Base-by-base conservation (phyloP, 352 stramenopile genomes). In the Paralagenidium karlingii region DNA sequence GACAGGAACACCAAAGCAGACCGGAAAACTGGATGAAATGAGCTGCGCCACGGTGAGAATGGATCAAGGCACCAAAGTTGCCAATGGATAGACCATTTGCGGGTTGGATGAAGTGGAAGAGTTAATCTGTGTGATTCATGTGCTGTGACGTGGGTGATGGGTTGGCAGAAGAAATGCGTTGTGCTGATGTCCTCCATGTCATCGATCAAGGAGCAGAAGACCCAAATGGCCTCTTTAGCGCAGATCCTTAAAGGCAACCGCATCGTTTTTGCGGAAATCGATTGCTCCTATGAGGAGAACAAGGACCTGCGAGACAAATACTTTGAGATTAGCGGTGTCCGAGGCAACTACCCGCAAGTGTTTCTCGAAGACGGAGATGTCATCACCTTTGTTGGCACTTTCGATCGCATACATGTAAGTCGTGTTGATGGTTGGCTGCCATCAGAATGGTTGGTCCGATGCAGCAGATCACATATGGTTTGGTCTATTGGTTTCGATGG, bases 271-370 rank as follows among this genome's bases (percentile, higher is more conserved):
- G 73, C 53, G 37, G 70, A 87, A 44, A 48, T 91, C 43, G 78
- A 91, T 58, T 87, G 78, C 55, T 79, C 68, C 26, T 51, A 71
- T 22, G 79, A 88, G 46, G 73, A 86, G 43, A 85, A 87, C 53
- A 76, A 69, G 21, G 65, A 64, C 29, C 61, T 54, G 33, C 79
- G 79, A 28, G 73, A 92, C 56, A 47, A 32, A 16, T 85, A 87
- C 55, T 90, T 92, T 40, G 55, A 80, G 38, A 59, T 57, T 47
- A 90, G 77, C 43, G 65, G 68, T 42, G 68, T 90, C 39, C 73
- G 79, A 45, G 79, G 61, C 50, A 86, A 84, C 58, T 92, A 87
- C 47, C 79, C 79, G 24, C 79, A 92, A 51, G 75, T 89, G 21
- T 92, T 92, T 39, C 43, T 92, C 36, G 52, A 82, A 42, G 66